Evolutionary conservation across 306 rosid genomes (phyloP).

Genomic region (Crataegus laevigata): DNA sequence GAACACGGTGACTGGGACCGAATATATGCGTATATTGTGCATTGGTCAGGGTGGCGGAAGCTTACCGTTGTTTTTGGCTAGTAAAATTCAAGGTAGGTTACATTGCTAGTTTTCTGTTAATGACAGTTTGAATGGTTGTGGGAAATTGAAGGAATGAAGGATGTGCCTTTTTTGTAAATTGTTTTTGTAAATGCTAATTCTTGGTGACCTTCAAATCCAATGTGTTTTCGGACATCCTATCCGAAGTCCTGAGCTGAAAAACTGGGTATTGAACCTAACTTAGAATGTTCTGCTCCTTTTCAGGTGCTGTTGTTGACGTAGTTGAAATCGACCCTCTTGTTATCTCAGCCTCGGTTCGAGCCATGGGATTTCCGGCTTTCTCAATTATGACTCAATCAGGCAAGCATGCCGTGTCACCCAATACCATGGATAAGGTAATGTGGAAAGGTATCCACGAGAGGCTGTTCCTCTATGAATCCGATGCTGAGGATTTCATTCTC

Average conservation of each 20-base stretch:
- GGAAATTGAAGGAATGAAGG: neutral
- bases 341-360: conserved; percentile 72
- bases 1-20: conserved; percentile 45
- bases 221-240: neutral
- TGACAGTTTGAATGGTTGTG: neutral
- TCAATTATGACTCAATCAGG: conserved; percentile 61
- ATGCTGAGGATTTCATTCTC: conserved; percentile 66
- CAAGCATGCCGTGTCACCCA: conserved; percentile 35
- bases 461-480: conserved; percentile 65
- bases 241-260: neutral
- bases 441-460: conserved; percentile 92
- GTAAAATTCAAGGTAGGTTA: conserved; percentile 65
- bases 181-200: neutral
- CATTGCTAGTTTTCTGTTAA: neutral
- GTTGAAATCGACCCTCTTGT: conserved; percentile 93
- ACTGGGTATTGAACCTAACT: neutral
- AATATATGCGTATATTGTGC: conserved; percentile 61
- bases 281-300: conserved; percentile 7
- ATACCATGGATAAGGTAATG: conserved; percentile 41
- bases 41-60: conserved; percentile 98
- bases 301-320: conserved; percentile 70
- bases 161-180: neutral
- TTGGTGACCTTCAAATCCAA: neutral
- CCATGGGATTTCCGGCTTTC: conserved; percentile 91
- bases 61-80: conserved; percentile 78